Evolutionary conservation across 2,329 filamentous ascomycete species (phyloP), one percentile per base, ranked within the genome.

Genomic region (Coniella lustricola): DNA sequence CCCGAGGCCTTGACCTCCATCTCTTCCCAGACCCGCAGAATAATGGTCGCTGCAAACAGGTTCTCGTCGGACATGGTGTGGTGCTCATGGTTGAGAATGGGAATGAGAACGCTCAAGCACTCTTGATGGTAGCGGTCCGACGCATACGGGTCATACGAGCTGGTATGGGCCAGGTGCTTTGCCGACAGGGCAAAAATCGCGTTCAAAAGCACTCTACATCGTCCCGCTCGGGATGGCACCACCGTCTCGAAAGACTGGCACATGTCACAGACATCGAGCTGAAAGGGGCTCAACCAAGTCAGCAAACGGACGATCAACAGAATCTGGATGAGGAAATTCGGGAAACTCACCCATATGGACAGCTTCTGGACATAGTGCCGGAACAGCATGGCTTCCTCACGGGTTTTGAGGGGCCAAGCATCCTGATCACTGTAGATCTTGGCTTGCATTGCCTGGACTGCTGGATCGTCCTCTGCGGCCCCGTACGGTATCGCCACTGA

Each of bases 101-200:
- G 67, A 17, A 79, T 66, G 16, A 59, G 64, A 44, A 71, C 62
- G 16, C 68, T 70, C 16, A 81, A 64, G 52, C 77, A 81, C 47
- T 73, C 67, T 42, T 75, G 67, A 49, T 79, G 73, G 51, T 81
- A 80, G 14, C 66, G 63, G 41, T 76, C 72, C 3, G 74, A 73
- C 3, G 73, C 69, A 13, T 73, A 66, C 0, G 68, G 65, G 54
- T 79, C 71, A 54, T 73, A 76, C 18, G 65, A 59, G 21, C 64
- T 67, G 12, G 69, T 70, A 29, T 76, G 67, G 40, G 71, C 75
- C 33, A 80, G 60, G 56, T 81, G 77, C 33, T 76, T 67, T 3
- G 76, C 73, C 0, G 77, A 72, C 3, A 80, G 65, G 2, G 77
- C 77, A 36, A 79, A 69, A 21, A 81, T 77, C 18, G 77, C 76